Percentiles rank a stretch among this genome's conserved stretches.
Evolutionary conservation across 495 filamentous ascomycete genomes (phyloP).

Genomic region (Trichoderma gamsii): DNA sequence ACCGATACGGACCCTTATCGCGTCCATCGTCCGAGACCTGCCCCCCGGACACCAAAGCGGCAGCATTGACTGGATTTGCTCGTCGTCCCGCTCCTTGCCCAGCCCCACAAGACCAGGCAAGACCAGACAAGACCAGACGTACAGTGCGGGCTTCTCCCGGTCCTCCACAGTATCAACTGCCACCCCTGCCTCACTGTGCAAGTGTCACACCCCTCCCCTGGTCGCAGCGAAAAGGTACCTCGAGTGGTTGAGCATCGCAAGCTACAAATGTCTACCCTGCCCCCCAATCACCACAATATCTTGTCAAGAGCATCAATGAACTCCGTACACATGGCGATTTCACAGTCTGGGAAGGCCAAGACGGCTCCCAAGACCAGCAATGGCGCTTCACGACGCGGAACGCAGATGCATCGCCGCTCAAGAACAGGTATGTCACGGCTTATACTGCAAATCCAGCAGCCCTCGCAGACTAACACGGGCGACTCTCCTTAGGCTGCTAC

Average conservation of each 20-base stretch:
- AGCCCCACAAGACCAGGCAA: background rate
- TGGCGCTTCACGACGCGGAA: constrained; percentile 54
- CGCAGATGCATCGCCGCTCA: constrained; percentile 87
- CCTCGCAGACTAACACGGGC: constrained; percentile 23
- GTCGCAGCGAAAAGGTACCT: constrained; percentile 1
- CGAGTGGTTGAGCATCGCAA: constrained; percentile 18
- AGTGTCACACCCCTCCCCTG: constrained; percentile 30
- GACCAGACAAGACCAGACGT: background rate
- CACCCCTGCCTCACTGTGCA: constrained; percentile 20
- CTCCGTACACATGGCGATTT: constrained; percentile 51
- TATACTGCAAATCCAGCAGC: constrained; percentile 9
- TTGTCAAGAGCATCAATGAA: constrained; percentile 41
- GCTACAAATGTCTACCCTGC: constrained; percentile 57
- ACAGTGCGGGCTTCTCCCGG: constrained; percentile 29
- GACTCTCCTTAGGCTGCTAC: constrained; percentile 69
- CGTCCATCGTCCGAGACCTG: constrained; percentile 6
- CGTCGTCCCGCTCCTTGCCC: constrained; percentile 11
- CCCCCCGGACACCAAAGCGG: background rate
- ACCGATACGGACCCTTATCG: constrained; percentile 6
- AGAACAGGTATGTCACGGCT: constrained; percentile 67
- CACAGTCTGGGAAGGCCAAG: constrained; percentile 50
- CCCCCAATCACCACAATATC: constrained; percentile 49
- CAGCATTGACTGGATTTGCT: constrained; percentile 10
- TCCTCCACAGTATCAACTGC: constrained; percentile 26
- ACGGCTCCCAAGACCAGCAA: constrained; percentile 44